These are phyloP conservation scores for Backusella macrospora DNA, from an alignment of 192 early-diverging fungal species.

Conservation along the genomic window DNA sequence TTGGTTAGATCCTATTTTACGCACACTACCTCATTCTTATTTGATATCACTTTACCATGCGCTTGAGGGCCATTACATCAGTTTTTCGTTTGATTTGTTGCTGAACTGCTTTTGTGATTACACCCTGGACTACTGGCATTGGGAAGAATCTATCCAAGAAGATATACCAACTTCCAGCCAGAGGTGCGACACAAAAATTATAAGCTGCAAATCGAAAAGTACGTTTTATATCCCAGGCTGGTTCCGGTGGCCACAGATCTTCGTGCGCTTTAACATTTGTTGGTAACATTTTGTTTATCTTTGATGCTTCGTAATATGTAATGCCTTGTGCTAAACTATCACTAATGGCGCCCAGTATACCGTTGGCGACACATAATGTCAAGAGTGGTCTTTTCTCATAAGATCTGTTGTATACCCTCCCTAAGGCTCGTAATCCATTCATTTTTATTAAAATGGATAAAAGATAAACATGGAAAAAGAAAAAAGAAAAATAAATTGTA, in stretches of 20 bases:
- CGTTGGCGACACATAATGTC: constrained; percentile 72
- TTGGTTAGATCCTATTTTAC: background rate
- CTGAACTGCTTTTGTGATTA: constrained; percentile 7
- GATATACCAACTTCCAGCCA: constrained; percentile 70
- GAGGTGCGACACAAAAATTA: constrained; percentile 68
- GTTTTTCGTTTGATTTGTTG: background rate
- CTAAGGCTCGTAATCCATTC: constrained; percentile 20
- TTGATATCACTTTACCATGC: constrained; percentile 41
- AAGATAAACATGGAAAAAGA: background rate
- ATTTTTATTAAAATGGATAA: constrained; percentile 10
- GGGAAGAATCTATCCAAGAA: constrained; percentile 69
- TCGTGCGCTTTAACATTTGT: constrained; percentile 8
- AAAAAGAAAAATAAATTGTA: background rate
- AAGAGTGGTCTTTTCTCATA: constrained; percentile 60
- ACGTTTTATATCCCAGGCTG: constrained; percentile 45
- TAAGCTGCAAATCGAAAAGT: constrained; percentile 66
- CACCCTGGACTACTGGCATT: constrained; percentile 26
- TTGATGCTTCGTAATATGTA: constrained; percentile 34
- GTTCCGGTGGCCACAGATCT: constrained; percentile 15
- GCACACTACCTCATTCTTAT: background rate
- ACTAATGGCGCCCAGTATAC: constrained; percentile 59
- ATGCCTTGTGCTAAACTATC: constrained; percentile 70
- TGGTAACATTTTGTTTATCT: background rate
- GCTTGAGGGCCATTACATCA: constrained; percentile 47
- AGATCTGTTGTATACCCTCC: constrained; percentile 41